A percentile compares a stretch with the other conserved stretches of the same genome.
phyloP scores from a whole-genome alignment of 129 eudicot genomes.

The Helianthus tuberosus region DNA sequence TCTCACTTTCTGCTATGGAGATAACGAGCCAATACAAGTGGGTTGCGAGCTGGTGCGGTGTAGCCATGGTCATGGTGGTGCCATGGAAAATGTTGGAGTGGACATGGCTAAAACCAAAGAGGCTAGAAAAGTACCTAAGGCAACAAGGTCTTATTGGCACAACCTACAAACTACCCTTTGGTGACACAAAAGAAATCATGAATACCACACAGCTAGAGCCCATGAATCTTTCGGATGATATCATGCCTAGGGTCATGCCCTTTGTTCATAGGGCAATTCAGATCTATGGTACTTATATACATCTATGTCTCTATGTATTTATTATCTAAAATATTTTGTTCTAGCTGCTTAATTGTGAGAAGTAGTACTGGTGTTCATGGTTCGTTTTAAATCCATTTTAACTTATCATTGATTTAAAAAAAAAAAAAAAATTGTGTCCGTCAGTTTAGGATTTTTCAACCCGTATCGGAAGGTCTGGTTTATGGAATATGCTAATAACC shows the following conservation, averaged over 20 bases:
- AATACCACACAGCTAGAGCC: conserved; percentile 15
- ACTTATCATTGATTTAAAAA: no score
- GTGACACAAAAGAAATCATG: conserved; percentile 39
- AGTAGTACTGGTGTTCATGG: no score
- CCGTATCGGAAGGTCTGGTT: no score
- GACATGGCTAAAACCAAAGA: conserved; percentile 38
- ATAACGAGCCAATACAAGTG: conserved; percentile 23
- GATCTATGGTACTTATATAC: conserved; percentile 23
- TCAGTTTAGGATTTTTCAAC: no score
- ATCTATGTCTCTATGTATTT: neutral
- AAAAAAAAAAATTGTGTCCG: no score
- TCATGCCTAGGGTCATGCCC: conserved; percentile 41
- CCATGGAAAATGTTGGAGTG: conserved; percentile 37
- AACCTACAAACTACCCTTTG: conserved; percentile 32
- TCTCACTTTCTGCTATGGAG: conserved; percentile 13
- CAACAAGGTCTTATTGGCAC: conserved; percentile 35
- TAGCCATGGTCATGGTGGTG: conserved; percentile 26
- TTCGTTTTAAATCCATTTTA: no score
- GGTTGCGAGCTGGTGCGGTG: conserved; percentile 33
- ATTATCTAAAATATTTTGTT: neutral
- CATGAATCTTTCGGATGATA: conserved; percentile 35
- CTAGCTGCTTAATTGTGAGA: no score
- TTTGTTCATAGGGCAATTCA: conserved; percentile 27
- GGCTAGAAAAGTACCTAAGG: conserved; percentile 37
- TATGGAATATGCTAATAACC: no score